A percentile compares a stretch with the other conserved stretches of the same genome.
phyloP scores from a whole-genome alignment of 257 asterid species.

The Osmanthus fragrans region DNA sequence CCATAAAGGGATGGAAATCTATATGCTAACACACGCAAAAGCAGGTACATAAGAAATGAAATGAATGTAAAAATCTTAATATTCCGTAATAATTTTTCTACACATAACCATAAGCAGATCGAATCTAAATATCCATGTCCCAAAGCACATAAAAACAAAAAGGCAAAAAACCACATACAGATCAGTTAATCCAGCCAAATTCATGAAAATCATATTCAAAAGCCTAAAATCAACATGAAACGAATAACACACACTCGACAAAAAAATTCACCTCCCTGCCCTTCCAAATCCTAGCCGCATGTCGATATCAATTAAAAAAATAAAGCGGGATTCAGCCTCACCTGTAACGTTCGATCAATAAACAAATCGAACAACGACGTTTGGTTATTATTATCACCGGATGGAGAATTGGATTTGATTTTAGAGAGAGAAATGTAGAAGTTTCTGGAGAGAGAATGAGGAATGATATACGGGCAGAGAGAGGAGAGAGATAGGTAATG shows the following conservation, averaged over 20 bases:
- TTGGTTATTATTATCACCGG: slow-evolving; percentile 20
- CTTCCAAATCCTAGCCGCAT: slow-evolving; percentile 31
- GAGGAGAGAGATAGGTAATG: slow-evolving; percentile 32
- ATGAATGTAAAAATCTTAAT: slow-evolving; percentile 1
- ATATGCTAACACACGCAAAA: background rate
- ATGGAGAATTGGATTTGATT: slow-evolving; percentile 30
- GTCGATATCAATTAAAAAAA: slow-evolving; percentile 29
- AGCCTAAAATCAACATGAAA: background rate
- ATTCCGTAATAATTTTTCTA: slow-evolving; percentile 1
- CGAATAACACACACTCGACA: background rate
- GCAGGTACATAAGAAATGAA: background rate
- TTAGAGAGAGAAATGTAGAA: slow-evolving; percentile 18
- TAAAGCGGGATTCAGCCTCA: slow-evolving; percentile 30
- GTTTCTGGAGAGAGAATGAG: slow-evolving; percentile 11
- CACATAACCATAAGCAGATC: slow-evolving; percentile 14
- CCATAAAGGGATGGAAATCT: background rate
- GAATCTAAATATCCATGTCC: slow-evolving; percentile 14
- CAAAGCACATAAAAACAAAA: background rate
- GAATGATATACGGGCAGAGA: background rate
- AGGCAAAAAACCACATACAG: slow-evolving; percentile 17
- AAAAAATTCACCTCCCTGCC: slow-evolving; percentile 24
- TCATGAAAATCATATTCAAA: background rate
- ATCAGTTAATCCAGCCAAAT: slow-evolving; percentile 23
- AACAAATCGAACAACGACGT: slow-evolving; percentile 25
- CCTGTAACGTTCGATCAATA: slow-evolving; percentile 41